Evolutionary conservation across 805 yeast species (phyloP), one percentile per base, ranked within the genome.

Genomic region (Suhomyces sp.): DNA sequence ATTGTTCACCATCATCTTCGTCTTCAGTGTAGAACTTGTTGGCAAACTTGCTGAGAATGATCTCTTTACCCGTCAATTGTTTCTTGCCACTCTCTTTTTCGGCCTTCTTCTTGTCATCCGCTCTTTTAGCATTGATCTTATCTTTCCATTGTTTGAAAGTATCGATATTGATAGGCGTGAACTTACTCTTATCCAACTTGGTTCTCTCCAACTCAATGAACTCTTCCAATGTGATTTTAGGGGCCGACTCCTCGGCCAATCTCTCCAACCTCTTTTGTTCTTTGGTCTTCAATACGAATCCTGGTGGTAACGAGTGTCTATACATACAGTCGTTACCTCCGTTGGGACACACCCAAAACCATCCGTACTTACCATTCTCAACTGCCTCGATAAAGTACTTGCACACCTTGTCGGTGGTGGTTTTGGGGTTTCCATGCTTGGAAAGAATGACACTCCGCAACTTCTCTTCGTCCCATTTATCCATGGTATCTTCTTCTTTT

Each of bases 331-430:
- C 87, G 56, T 87, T 84, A 59, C 97, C 97, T 41, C 93, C 92
- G 61, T 90, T 90, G 26, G 99, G 99, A 77, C 99, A 94, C 19
- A 81, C 79, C 99, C 99, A 94, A 73, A 94, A 92, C 99, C 99
- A 94, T 66, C 99, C 99, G 68, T 94, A 94, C 68, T 93, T 93
- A 54, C 93, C 94, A 66, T 91, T 90, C 68, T 94, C 99, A 53
- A 94, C 97, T 0, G 99, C 98, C 55, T 91, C 97, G 59, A 94
- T 89, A 74, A 94, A 96, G 71, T 71, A 84, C 70, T 92, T 94
- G 81, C 99, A 94, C 47, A 94, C 89, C 60, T 82, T 94, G 59
- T 93, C 97, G 0, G 99, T 94, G 12, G 97, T 91, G 9, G 97
- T 90, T 69, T 85, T 85, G 51, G 87, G 91, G 69, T 94, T 94